Percentiles rank a stretch among this genome's conserved stretches.
Conservation (phyloP, 1,139 yeast genomes). For the Lodderomyces elongisporus region DNA sequence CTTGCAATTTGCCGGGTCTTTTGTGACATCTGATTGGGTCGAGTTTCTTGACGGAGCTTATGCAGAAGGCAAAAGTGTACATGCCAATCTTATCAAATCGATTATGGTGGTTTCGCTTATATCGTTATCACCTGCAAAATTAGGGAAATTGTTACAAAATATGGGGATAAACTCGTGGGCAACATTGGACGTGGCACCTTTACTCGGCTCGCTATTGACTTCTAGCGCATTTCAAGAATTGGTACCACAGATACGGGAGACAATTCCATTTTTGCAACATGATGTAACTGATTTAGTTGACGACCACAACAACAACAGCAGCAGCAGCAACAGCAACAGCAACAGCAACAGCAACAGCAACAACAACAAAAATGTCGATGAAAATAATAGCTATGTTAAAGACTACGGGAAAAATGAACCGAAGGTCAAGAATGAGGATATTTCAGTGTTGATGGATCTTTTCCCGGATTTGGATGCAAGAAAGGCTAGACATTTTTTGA, state of each 20-base stretch:
- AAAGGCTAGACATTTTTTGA: constrained; percentile 45
- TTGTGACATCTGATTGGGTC: constrained; percentile 53
- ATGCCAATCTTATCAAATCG: constrained; percentile 41
- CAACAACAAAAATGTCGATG: constrained; percentile 7
- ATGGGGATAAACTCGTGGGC: constrained; percentile 40
- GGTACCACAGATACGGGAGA: constrained; percentile 46
- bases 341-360: no score
- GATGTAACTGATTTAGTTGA: no score
- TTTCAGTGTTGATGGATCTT: constrained; percentile 45
- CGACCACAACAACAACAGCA: no score
- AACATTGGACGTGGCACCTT: constrained; percentile 44
- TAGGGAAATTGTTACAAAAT: constrained; percentile 34
- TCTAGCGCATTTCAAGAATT: constrained; percentile 40
- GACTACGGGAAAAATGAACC: no score
- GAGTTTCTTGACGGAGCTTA: constrained; percentile 53
- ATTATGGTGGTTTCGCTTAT: constrained; percentile 50
- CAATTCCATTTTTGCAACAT: constrained; percentile 40
- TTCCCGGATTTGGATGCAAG: constrained; percentile 51
- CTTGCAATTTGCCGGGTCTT: constrained; percentile 41
- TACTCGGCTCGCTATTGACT: constrained; percentile 48
- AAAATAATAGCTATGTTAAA: constrained; percentile 7
- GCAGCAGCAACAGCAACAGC: no score
- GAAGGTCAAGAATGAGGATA: constrained; percentile 16
- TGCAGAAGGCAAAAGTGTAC: constrained; percentile 51
- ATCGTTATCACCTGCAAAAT: constrained; percentile 42